phyloP scores from a whole-genome alignment of 441 rosid species.

The Populus hybrid region DNA sequence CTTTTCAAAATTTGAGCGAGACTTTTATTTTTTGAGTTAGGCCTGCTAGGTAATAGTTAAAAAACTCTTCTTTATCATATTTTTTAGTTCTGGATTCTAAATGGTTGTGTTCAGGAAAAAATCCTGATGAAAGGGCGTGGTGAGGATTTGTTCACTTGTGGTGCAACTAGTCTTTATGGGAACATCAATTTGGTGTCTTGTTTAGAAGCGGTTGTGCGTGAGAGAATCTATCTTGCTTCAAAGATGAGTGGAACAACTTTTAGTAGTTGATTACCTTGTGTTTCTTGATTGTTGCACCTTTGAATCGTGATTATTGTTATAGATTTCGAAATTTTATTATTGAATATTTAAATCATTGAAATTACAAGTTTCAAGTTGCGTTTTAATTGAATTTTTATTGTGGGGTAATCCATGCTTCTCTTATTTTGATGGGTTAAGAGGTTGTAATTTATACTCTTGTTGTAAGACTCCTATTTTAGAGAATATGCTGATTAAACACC shows the following conservation, averaged over 20 bases:
- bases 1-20: background rate
- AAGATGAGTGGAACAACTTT: background rate
- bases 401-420: background rate
- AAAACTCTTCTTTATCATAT: background rate
- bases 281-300: background rate
- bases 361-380: background rate
- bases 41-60: background rate
- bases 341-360: background rate
- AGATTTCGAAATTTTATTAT: background rate
- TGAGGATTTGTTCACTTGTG: too few relatives aligned
- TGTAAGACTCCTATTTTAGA: background rate
- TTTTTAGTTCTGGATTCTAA: background rate
- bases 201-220: too few relatives aligned
- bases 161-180: too few relatives aligned
- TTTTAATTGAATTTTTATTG: background rate
- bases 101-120: too few relatives aligned
- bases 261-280: background rate
- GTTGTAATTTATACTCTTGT: background rate
- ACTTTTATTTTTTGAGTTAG: background rate
- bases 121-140: background rate
- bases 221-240: background rate
- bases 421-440: background rate
- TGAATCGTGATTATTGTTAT: too few relatives aligned
- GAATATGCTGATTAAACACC: background rate
- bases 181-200: too few relatives aligned